Conservation (phyloP, 2,329 filamentous ascomycete species). For the Tolypocladium ovalisporum region DNA sequence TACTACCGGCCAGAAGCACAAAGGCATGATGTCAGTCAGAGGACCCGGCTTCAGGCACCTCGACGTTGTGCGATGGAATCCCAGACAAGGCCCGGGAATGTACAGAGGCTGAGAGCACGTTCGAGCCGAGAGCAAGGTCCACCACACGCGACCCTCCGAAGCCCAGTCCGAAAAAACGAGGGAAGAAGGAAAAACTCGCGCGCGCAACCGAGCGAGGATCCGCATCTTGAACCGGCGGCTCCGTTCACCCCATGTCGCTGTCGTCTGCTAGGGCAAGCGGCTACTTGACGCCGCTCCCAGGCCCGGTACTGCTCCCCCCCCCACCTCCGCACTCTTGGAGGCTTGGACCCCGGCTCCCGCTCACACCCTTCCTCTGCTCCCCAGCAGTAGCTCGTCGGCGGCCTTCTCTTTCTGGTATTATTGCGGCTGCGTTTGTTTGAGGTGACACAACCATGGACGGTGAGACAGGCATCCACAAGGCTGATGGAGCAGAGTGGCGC, state of each 20-base stretch:
- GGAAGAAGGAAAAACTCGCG: not conserved
- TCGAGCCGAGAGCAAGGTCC: not conserved
- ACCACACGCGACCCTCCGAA: not conserved
- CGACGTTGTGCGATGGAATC: not conserved
- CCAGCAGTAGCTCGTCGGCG: not conserved
- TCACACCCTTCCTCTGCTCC: not conserved
- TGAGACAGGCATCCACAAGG: not conserved
- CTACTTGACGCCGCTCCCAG: not conserved
- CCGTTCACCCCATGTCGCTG: not conserved
- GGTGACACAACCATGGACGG: not conserved
- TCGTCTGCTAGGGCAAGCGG: not conserved
- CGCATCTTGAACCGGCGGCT: not conserved
- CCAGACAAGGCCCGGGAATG: too few relatives aligned
- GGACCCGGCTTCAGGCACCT: not conserved
- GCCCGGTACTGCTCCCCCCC: not conserved
- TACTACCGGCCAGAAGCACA: not conserved
- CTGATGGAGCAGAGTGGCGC: not conserved
- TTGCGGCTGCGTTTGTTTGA: not conserved
- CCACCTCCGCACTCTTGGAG: not conserved
- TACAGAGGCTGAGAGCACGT: not conserved
- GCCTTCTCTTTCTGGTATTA: not conserved
- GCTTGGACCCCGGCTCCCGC: not conserved
- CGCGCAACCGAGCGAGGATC: not conserved
- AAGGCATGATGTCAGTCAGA: not conserved
- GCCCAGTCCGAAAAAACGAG: not conserved